phyloP scores from a whole-genome alignment of 2,329 filamentous ascomycete genomes.

The Leptographium wingfieldii region DNA sequence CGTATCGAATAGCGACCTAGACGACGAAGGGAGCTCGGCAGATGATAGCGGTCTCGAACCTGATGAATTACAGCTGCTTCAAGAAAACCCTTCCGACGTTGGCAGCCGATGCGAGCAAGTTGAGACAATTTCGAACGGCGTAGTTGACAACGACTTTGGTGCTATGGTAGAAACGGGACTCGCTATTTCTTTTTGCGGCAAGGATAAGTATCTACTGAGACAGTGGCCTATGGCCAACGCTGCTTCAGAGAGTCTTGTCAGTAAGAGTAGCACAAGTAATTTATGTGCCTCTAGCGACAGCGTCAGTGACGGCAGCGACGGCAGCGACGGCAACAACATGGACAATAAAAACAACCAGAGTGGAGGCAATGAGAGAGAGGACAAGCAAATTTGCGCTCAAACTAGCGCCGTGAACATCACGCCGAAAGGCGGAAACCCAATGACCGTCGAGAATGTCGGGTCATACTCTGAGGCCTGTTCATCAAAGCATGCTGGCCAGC shows the following conservation, averaged over 20 bases:
- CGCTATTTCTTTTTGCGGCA: no score
- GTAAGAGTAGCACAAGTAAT: neutral
- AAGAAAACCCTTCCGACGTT: slow-evolving; percentile 18
- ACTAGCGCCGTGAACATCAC: neutral
- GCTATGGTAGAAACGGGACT: neutral
- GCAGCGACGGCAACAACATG: slow-evolving; percentile 5
- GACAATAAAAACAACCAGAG: neutral
- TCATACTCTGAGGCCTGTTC: neutral
- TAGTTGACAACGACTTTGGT: neutral
- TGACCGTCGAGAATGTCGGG: neutral
- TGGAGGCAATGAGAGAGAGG: neutral
- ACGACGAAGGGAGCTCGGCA: slow-evolving; percentile 10
- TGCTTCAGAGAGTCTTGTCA: neutral
- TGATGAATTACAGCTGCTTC: slow-evolving; percentile 28
- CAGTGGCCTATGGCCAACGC: neutral
- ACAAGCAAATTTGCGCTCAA: neutral
- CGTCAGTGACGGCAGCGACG: neutral
- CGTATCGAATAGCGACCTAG: slow-evolving; percentile 10
- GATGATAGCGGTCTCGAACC: slow-evolving; percentile 11
- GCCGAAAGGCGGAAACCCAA: neutral
- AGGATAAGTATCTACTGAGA: neutral
- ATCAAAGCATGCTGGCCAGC: neutral
- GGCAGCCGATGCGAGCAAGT: neutral
- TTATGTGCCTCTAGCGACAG: neutral
- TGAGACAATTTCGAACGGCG: neutral